Percentiles rank a stretch among this genome's conserved stretches.
Evolutionary conservation across 2,329 filamentous ascomycete species (phyloP).

Genomic region (Fusarium pseudocircinatum): DNA sequence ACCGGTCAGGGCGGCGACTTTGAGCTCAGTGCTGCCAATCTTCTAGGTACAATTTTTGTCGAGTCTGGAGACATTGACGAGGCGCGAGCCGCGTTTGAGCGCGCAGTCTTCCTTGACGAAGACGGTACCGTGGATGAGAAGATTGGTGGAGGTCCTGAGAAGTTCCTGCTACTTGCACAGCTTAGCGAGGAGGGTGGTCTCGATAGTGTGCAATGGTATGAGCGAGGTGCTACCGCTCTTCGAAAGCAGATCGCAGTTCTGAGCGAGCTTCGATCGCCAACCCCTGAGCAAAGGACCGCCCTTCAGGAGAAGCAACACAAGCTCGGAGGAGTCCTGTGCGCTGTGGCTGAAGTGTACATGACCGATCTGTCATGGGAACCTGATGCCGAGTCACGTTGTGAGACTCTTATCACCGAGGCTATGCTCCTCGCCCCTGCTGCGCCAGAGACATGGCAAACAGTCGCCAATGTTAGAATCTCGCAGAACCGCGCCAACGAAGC

Average conservation of each 20-base stretch:
- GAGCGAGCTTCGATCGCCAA: constrained; percentile 56
- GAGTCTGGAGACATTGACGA: constrained; percentile 83
- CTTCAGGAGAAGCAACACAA: constrained; percentile 79
- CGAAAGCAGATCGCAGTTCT: constrained; percentile 75
- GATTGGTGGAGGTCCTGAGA: constrained; percentile 85
- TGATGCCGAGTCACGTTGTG: constrained; percentile 89
- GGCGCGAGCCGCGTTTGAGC: constrained; percentile 76
- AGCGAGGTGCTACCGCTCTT: constrained; percentile 76
- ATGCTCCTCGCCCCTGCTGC: constrained; percentile 82
- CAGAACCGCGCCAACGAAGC: constrained; percentile 85
- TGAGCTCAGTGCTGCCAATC: constrained; percentile 73
- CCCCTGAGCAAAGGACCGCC: constrained; percentile 51
- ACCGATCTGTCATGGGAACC: constrained; percentile 94
- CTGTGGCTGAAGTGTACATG: constrained; percentile 98
- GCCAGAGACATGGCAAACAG: constrained; percentile 92
- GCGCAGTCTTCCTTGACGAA: constrained; percentile 79
- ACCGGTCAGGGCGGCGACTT: constrained; percentile 58
- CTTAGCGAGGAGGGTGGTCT: constrained; percentile 76
- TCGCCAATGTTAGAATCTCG: constrained; percentile 93
- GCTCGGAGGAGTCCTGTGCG: constrained; percentile 90
- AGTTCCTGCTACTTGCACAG: constrained; percentile 95
- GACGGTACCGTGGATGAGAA: constrained; percentile 76
- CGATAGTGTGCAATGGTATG: constrained; percentile 74
- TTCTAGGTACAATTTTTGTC: constrained; percentile 83
- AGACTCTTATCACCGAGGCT: constrained; percentile 89